Conservation (phyloP, 2,329 filamentous ascomycete genomes). For the Alternaria angustiovoidea region DNA sequence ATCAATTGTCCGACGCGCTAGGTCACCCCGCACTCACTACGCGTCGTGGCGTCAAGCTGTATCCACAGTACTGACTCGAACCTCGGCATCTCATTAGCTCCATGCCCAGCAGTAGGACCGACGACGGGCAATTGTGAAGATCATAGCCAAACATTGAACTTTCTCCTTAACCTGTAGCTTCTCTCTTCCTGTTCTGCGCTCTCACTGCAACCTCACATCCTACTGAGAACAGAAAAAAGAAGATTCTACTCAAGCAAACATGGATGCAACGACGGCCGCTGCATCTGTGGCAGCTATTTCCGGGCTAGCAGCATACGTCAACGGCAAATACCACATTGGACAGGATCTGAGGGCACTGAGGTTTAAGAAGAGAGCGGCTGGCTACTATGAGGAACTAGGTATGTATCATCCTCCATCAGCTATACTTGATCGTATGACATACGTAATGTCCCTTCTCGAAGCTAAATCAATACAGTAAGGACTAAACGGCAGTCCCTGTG, state of each 20-base stretch:
- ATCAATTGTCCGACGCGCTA: neutral
- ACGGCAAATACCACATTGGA: slow-evolving; percentile 72
- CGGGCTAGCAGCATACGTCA: slow-evolving; percentile 65
- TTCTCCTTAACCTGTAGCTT: neutral
- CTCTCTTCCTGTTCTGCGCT: neutral
- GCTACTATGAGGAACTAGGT: slow-evolving; percentile 39
- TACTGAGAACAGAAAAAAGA: neutral
- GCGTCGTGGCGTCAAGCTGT: slow-evolving; percentile 5
- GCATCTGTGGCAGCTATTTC: slow-evolving; percentile 41
- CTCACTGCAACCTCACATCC: neutral
- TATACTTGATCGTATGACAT: neutral
- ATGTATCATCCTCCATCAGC: slow-evolving; percentile 6
- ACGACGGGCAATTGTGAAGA: neutral
- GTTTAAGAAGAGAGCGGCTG: slow-evolving; percentile 50
- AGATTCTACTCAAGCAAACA: slow-evolving; percentile 7
- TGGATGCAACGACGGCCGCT: slow-evolving; percentile 33
- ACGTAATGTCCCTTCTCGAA: neutral
- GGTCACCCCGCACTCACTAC: slow-evolving; percentile 21
- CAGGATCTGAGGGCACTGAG: slow-evolving; percentile 65
- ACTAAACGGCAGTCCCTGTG: slow-evolving; percentile 47
- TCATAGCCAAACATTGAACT: neutral
- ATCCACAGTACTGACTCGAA: slow-evolving; percentile 18
- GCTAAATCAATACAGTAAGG: slow-evolving; percentile 44
- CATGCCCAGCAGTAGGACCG: neutral
- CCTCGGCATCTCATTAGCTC: slow-evolving; percentile 30